Conservation (phyloP, 208 protist genomes). For the Jaenimonas drosophilae region DNA sequence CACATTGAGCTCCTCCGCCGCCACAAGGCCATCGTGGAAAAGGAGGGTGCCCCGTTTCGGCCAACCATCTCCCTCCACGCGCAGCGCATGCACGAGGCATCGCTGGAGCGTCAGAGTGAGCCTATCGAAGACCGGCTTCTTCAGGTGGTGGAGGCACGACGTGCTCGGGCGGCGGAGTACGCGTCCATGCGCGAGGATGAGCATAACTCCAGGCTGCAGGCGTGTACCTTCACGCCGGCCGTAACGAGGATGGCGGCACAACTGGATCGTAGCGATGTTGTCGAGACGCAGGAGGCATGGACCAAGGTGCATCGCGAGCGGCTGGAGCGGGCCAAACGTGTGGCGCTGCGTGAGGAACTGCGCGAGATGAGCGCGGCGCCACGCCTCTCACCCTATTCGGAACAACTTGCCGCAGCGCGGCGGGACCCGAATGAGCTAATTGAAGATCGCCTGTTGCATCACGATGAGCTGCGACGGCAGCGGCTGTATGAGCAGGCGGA, state of each 20-base stretch:
- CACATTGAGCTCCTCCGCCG: constrained; percentile 55
- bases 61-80: constrained; percentile 41
- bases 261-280: constrained; percentile 11
- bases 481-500: constrained; percentile 44
- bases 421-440: constrained; percentile 17
- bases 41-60: constrained; percentile 26
- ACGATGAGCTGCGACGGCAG: constrained; percentile 33
- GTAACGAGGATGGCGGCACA: constrained; percentile 25
- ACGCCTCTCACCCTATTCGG: constrained; percentile 44
- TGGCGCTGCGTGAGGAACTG: constrained; percentile 21
- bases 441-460: constrained; percentile 40
- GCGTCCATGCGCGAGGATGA: constrained; percentile 18
- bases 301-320: constrained; percentile 24
- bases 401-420: constrained; percentile 15
- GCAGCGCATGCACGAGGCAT: constrained; percentile 15
- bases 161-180: constrained; percentile 9
- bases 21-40: constrained; percentile 27
- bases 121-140: constrained; percentile 51
- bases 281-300: constrained; percentile 20
- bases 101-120: constrained; percentile 16
- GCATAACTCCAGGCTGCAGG: constrained; percentile 7
- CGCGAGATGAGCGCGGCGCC: constrained; percentile 19
- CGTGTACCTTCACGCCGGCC: constrained; percentile 20
- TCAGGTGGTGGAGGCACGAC: constrained; percentile 34
- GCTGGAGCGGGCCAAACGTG: constrained; percentile 11